phyloP scores from a whole-genome alignment of 441 rosid species.

The Gossypium gossypioides region DNA sequence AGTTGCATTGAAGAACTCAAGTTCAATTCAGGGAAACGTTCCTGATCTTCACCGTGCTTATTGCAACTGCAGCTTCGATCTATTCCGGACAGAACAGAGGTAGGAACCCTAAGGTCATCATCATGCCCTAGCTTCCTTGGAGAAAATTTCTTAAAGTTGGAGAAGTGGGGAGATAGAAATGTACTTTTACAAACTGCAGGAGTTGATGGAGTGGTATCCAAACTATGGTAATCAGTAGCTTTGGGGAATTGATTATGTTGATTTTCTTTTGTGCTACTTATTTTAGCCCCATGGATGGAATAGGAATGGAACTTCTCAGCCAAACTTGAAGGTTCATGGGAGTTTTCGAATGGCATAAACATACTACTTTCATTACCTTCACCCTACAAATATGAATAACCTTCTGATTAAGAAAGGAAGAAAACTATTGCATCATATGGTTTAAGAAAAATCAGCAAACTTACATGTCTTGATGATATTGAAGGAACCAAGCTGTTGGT shows the following conservation, averaged over 20 bases:
- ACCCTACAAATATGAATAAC: slow-evolving; percentile 25
- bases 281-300: slow-evolving; percentile 20
- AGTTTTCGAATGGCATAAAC: slow-evolving; percentile 24
- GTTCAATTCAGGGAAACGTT: slow-evolving; percentile 24
- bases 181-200: slow-evolving; percentile 24
- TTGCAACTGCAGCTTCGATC: slow-evolving; percentile 14
- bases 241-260: slow-evolving; percentile 15
- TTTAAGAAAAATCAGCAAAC: slow-evolving; percentile 6
- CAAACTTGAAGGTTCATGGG: slow-evolving; percentile 23
- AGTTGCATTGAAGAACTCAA: slow-evolving; percentile 29
- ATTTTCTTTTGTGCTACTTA: slow-evolving; percentile 14
- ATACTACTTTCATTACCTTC: slow-evolving; percentile 23
- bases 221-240: slow-evolving; percentile 21
- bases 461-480: slow-evolving; percentile 26
- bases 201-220: slow-evolving; percentile 20
- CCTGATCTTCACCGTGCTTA: slow-evolving; percentile 15
- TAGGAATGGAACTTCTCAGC: slow-evolving; percentile 28
- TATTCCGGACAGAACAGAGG: slow-evolving; percentile 22
- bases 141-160: slow-evolving; percentile 27
- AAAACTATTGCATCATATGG: not conserved
- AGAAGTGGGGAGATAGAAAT: slow-evolving; percentile 23
- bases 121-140: slow-evolving; percentile 27
- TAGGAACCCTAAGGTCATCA: slow-evolving; percentile 32
- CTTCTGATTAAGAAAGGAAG: not conserved
- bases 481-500: slow-evolving; percentile 23